Conservation (phyloP, 805 yeast species). For the Myxozyma sirexii region DNA sequence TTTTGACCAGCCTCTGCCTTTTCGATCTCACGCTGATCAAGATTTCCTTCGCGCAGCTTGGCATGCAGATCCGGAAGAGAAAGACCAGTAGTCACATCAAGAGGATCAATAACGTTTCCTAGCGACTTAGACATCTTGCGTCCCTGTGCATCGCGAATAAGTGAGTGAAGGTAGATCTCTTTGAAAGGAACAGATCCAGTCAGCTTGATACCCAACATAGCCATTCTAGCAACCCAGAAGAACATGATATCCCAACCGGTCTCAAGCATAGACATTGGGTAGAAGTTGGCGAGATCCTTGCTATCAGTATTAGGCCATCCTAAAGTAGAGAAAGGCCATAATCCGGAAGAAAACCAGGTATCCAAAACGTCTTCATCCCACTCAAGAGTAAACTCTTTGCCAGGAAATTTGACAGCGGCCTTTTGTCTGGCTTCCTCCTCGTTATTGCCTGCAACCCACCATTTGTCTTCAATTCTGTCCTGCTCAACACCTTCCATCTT, state of each 20-base stretch:
- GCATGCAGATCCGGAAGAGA: conserved; percentile 76
- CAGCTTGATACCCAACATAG: conserved; percentile 83
- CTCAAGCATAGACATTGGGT: conserved; percentile 92
- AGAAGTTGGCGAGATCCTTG: conserved; percentile 71
- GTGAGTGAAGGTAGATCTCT: conserved; percentile 97
- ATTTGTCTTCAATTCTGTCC: conserved; percentile 64
- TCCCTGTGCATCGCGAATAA: conserved; percentile 98
- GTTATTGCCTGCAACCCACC: conserved; percentile 90
- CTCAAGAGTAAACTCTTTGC: conserved; percentile 68
- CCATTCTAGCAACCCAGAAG: conserved; percentile 99
- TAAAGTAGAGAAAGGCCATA: conserved; percentile 96
- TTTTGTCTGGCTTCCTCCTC: conserved; percentile 81
- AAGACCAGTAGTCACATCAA: conserved; percentile 90
- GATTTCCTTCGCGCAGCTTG: conserved; percentile 76
- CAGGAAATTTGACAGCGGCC: conserved; percentile 75
- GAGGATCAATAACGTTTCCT: conserved; percentile 96
- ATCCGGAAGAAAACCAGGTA: conserved; percentile 97
- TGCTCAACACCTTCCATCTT: conserved; percentile 68
- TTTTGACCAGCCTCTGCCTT: conserved; percentile 88
- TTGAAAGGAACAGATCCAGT: conserved; percentile 91
- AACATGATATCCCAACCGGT: conserved; percentile 99
- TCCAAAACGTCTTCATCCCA: conserved; percentile 98
- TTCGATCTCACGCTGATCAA: conserved; percentile 84
- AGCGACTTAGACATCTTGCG: conserved; percentile 98
- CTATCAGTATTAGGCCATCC: conserved; percentile 86